Conservation (phyloP, 169 alveolate genomes). For the Cryptosporidium meleagridis region DNA sequence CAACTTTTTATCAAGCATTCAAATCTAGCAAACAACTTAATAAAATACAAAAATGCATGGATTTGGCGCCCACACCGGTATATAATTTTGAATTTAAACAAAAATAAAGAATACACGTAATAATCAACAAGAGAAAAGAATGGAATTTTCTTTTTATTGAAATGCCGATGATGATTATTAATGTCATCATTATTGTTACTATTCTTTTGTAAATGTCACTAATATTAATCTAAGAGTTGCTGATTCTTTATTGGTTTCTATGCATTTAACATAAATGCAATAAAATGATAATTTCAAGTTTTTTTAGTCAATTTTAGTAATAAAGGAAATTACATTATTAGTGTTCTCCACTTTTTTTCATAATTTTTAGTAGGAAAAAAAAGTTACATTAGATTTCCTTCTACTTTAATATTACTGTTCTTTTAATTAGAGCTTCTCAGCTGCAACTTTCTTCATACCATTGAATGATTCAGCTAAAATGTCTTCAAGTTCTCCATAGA, state of each 20-base stretch:
- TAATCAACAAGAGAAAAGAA: no score
- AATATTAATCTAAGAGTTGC: no score
- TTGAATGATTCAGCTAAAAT: conserved; percentile 64
- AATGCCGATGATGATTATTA: background rate
- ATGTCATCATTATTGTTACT: no score
- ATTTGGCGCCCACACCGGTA: background rate
- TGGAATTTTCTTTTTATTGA: background rate
- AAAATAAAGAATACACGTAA: background rate
- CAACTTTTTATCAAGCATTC: no score
- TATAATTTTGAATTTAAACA: no score
- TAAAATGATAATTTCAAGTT: background rate
- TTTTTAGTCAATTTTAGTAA: no score
- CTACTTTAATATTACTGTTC: no score
- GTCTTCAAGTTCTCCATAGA: conserved; percentile 64
- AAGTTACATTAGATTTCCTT: background rate
- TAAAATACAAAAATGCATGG: background rate
- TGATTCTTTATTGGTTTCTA: no score
- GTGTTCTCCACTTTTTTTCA: no score
- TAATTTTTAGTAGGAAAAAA: no score
- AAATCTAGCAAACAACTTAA: no score
- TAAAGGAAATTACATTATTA: no score
- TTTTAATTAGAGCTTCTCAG: conserved; percentile 8
- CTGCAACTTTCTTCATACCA: conserved; percentile 31
- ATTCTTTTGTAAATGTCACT: background rate
- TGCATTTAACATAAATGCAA: background rate